Percentiles rank a stretch among this genome's conserved stretches.
phyloP scores from a whole-genome alignment of 176 grass and related monocot genomes.

The Musa schizocarpa region DNA sequence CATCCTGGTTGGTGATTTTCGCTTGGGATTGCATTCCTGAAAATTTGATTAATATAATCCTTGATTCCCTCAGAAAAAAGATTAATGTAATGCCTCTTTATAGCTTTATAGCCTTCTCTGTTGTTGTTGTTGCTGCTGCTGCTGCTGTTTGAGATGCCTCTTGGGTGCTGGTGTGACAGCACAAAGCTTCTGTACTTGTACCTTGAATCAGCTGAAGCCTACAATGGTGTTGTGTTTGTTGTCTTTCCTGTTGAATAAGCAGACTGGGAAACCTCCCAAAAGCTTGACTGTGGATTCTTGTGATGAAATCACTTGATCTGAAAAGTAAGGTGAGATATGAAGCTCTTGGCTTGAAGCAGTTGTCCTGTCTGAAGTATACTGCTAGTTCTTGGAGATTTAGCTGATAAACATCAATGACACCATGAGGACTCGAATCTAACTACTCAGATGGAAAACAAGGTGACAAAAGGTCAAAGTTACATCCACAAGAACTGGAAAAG shows the following conservation, averaged over 20 bases:
- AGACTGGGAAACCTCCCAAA: background rate
- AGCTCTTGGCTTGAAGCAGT: conserved; percentile 1
- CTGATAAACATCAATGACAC: background rate
- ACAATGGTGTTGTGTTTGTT: background rate
- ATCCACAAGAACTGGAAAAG: no score
- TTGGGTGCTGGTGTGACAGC: background rate
- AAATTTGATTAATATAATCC: no score
- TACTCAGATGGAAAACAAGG: no score
- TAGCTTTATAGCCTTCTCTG: no score
- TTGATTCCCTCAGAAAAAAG: no score
- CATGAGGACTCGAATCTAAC: background rate
- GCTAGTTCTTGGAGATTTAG: background rate
- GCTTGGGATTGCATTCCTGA: no score
- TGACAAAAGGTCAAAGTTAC: no score
- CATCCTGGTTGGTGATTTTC: no score
- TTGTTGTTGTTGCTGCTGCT: no score
- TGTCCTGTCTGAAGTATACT: background rate
- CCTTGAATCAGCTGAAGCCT: background rate
- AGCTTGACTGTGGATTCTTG: background rate
- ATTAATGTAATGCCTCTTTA: no score
- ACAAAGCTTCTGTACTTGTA: background rate
- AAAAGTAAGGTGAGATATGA: background rate
- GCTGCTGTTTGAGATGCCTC: background rate
- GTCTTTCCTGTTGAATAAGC: background rate
- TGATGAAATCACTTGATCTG: background rate